Conservation (phyloP, 1,284 basidiomycete species). For the Microbotryomycetes sp. region DNA sequence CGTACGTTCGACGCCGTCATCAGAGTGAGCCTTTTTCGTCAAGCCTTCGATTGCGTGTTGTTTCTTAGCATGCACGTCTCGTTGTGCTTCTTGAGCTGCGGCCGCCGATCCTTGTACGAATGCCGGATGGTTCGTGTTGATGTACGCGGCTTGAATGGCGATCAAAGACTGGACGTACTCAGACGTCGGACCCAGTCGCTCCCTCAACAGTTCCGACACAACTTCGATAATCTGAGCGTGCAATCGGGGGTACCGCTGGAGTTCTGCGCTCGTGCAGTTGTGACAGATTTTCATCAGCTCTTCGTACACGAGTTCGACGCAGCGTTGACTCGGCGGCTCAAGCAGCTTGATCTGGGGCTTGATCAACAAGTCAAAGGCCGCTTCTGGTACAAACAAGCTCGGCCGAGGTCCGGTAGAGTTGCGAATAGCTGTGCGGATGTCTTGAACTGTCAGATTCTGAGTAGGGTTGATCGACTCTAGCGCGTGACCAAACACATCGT, state of each 20-base stretch:
- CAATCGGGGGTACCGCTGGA: constrained; percentile 91
- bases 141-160: constrained; percentile 96
- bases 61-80: constrained; percentile 5
- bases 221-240: constrained; percentile 93
- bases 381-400: constrained; percentile 92
- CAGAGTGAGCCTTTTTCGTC: constrained; percentile 17
- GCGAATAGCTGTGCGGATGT: constrained; percentile 95
- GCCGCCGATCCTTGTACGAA: constrained; percentile 67
- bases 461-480: constrained; percentile 86
- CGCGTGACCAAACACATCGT: constrained; percentile 93
- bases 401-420: constrained; percentile 97
- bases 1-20: constrained; percentile 38
- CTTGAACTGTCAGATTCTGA: constrained; percentile 80
- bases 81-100: constrained; percentile 39
- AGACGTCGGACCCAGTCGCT: constrained; percentile 90
- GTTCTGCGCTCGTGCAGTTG: constrained; percentile 86
- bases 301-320: constrained; percentile 97
- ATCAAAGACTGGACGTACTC: constrained; percentile 95
- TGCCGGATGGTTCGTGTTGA: constrained; percentile 95
- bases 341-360: constrained; percentile 98
- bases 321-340: constrained; percentile 85
- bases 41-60: constrained; percentile 39
- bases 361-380: constrained; percentile 93
- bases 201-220: constrained; percentile 91
- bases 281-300: constrained; percentile 99